Evolutionary conservation across 108 stramenopile species (phyloP).

Genomic region (Skeletonema menzelii): DNA sequence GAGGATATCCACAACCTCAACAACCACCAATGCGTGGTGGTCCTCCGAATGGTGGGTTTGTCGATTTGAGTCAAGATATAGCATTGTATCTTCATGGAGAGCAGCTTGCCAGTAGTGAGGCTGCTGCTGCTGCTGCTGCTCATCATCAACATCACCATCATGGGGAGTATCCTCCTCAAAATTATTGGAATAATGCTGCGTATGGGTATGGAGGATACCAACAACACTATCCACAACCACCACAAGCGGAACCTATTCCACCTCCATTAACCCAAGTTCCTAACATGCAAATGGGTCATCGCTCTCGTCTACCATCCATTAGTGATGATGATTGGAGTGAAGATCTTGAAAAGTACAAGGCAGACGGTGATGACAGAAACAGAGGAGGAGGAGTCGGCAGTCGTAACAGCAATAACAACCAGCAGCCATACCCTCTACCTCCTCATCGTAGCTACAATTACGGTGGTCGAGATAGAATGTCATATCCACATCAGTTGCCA

Average conservation of each 20-base stretch:
- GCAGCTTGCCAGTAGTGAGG: conserved; percentile 15
- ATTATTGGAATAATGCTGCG: neutral
- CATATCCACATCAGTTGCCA: conserved; percentile 6
- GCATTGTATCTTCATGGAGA: conserved; percentile 39
- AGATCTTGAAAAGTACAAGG: conserved; percentile 7
- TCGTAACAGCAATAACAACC: conserved; percentile 16
- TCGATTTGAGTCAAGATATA: conserved; percentile 21
- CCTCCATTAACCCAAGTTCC: conserved; percentile 22
- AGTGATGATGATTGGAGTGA: conserved; percentile 41
- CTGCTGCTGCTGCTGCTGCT: neutral
- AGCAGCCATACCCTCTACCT: conserved; percentile 10
- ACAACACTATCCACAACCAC: conserved; percentile 26
- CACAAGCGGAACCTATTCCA: conserved; percentile 12
- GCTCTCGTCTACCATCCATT: conserved; percentile 21
- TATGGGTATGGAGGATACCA: neutral
- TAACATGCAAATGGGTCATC: conserved; percentile 19
- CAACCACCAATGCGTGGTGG: neutral
- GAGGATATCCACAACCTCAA: neutral
- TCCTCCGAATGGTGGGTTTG: neutral
- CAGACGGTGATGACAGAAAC: neutral
- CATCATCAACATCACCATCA: no score
- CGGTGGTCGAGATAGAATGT: conserved; percentile 3
- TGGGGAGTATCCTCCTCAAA: neutral
- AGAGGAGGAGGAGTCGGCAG: neutral
- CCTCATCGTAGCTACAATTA: conserved; percentile 11